Conservation (phyloP, 495 filamentous ascomycete genomes). For the Xylaria sp. region DNA sequence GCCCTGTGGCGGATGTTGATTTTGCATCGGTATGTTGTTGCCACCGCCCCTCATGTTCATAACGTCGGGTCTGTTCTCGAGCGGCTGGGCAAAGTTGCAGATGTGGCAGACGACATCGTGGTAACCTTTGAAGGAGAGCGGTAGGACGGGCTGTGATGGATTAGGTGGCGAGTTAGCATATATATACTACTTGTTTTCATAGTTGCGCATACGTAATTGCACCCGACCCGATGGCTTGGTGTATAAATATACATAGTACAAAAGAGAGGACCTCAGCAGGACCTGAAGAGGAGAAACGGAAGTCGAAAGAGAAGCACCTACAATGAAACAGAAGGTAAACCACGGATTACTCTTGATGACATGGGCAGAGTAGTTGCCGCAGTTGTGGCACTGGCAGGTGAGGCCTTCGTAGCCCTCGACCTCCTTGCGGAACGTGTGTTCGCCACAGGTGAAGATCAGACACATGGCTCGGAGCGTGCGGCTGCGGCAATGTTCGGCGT, state of each 20-base stretch:
- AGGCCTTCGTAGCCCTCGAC: conserved; percentile 61
- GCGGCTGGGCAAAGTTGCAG: conserved; percentile 63
- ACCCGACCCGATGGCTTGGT: neutral
- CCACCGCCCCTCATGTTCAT: conserved; percentile 52
- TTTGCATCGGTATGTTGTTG: conserved; percentile 52
- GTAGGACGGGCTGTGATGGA: conserved; percentile 55
- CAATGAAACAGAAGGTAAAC: conserved; percentile 66
- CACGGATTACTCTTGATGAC: conserved; percentile 62
- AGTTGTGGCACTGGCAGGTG: conserved; percentile 63
- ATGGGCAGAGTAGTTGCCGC: conserved; percentile 59
- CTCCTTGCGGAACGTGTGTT: conserved; percentile 62
- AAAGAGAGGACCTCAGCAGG: neutral
- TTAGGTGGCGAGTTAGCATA: conserved; percentile 28
- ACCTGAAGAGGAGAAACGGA: neutral
- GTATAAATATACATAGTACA: neutral
- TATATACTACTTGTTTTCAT: neutral
- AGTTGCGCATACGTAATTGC: neutral
- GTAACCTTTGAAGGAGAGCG: conserved; percentile 62
- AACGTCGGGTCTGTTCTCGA: conserved; percentile 59
- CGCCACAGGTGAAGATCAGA: conserved; percentile 64
- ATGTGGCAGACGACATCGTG: conserved; percentile 60
- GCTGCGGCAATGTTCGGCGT: conserved; percentile 9
- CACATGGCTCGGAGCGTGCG: conserved; percentile 51
- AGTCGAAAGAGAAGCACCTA: conserved; percentile 39
- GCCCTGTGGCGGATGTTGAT: conserved; percentile 38